These are phyloP conservation scores for Ophiocordyceps camponoti-saundersi DNA, from an alignment of 2,329 filamentous ascomycete species.

Conservation along the genomic window DNA sequence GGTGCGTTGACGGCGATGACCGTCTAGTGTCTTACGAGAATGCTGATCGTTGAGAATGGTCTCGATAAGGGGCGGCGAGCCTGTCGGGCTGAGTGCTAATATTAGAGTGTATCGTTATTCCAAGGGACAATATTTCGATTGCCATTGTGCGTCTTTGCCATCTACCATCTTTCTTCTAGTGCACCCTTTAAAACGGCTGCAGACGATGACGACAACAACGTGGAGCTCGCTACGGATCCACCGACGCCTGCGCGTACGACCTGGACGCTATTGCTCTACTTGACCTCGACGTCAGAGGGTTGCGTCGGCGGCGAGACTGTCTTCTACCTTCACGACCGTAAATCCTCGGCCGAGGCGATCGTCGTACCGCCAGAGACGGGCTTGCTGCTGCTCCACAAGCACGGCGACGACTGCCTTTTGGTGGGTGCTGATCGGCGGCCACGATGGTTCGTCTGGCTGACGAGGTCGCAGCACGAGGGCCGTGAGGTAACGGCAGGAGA, in stretches of 20 bases:
- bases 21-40: not conserved
- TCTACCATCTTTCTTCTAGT: not conserved
- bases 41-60: not conserved
- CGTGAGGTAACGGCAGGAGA: slow-evolving; percentile 62
- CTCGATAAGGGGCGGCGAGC: slow-evolving; percentile 56
- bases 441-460: slow-evolving; percentile 8
- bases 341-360: slow-evolving; percentile 44
- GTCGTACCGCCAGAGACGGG: slow-evolving; percentile 65
- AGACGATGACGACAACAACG: slow-evolving; percentile 77
- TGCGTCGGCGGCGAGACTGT: slow-evolving; percentile 80
- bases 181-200: not conserved
- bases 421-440: slow-evolving; percentile 20
- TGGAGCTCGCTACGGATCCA: slow-evolving; percentile 32
- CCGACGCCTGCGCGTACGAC: slow-evolving; percentile 41
- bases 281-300: slow-evolving; percentile 58
- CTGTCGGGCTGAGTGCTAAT: slow-evolving; percentile 73
- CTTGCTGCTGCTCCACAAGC: slow-evolving; percentile 71
- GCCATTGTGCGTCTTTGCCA: slow-evolving; percentile 51
- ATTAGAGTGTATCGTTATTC: slow-evolving; percentile 81
- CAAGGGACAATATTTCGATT: slow-evolving; percentile 78
- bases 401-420: slow-evolving; percentile 76
- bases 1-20: slow-evolving; percentile 19
- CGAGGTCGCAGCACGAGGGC: slow-evolving; percentile 50
- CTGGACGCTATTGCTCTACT: slow-evolving; percentile 80
- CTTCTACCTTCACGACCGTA: slow-evolving; percentile 61